phyloP scores from a whole-genome alignment of 192 early-diverging fungal species.

The Backusella macrospora region DNA sequence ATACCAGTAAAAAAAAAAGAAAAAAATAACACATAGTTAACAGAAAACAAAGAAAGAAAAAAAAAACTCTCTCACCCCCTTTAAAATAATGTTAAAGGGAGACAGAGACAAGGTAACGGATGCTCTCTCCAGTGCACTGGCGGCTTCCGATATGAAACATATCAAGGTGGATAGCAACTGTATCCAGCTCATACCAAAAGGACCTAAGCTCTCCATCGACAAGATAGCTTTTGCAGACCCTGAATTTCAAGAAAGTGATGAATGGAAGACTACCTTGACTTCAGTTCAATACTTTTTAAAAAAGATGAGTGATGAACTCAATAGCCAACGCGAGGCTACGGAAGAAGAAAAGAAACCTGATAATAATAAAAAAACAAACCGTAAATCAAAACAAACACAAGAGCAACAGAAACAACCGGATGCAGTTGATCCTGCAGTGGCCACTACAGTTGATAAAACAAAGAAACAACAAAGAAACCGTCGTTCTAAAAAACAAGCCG shows the following conservation, averaged over 20 bases:
- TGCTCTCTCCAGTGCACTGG: background rate
- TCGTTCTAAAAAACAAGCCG: background rate
- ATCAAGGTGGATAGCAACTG: background rate
- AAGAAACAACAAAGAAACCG: background rate
- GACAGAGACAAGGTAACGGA: background rate
- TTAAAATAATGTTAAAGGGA: background rate
- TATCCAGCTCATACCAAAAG: slow-evolving; percentile 2
- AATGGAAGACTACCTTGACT: background rate
- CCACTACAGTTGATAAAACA: background rate
- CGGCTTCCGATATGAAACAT: background rate
- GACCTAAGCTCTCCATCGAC: background rate
- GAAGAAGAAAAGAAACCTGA: background rate
- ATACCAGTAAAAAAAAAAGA: background rate
- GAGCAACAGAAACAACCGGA: background rate
- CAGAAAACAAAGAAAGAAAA: background rate
- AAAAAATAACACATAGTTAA: too few relatives aligned
- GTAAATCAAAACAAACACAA: background rate
- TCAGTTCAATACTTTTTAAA: background rate
- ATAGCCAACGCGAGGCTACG: background rate
- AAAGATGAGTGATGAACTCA: background rate
- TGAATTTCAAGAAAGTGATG: slow-evolving; percentile 2
- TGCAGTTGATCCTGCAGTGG: background rate
- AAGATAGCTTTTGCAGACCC: background rate
- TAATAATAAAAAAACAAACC: too few relatives aligned
- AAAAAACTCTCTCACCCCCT: background rate